Percentiles rank a stretch among this genome's conserved stretches.
Evolutionary conservation across 202 grass and related monocot genomes (phyloP).

Genomic region (Eragrostis tef): DNA sequence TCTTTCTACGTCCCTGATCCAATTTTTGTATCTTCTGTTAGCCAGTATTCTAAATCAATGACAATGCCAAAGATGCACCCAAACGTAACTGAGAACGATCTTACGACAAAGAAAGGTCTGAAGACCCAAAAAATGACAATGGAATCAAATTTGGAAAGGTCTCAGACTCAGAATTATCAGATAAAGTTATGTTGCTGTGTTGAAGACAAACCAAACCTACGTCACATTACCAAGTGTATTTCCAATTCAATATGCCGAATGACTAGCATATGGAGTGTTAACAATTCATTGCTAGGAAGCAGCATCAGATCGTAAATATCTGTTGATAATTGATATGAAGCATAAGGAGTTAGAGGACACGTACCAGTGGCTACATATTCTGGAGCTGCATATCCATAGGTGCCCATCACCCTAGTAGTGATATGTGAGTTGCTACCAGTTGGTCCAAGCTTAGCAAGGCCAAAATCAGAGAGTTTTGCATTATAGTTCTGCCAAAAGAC

Average conservation of each 20-base stretch:
- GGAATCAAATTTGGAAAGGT: slow-evolving; percentile 15
- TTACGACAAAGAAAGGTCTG: background rate
- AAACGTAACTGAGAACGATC: background rate
- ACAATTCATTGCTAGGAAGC: background rate
- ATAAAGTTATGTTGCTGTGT: background rate
- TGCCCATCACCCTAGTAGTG: slow-evolving; percentile 91
- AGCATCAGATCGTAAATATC: slow-evolving; percentile 10
- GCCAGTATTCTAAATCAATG: background rate
- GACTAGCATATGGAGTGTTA: background rate
- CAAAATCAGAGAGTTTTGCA: slow-evolving; percentile 87
- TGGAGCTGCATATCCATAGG: slow-evolving; percentile 83
- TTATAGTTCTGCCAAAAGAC: slow-evolving; percentile 66
- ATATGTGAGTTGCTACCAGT: slow-evolving; percentile 81
- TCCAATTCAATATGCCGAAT: slow-evolving; percentile 1
- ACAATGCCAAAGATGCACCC: background rate
- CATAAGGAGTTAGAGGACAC: slow-evolving; percentile 23
- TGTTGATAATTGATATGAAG: background rate
- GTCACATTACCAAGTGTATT: background rate
- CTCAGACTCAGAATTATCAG: background rate
- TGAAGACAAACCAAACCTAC: slow-evolving; percentile 8
- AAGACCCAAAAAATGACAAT: slow-evolving; percentile 15
- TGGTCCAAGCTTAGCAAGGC: slow-evolving; percentile 81
- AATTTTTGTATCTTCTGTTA: slow-evolving; percentile 6
- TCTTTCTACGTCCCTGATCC: background rate
- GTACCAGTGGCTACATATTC: slow-evolving; percentile 91